Conservation (phyloP, 75 land plant genomes). For the Picea sitchensis region DNA sequence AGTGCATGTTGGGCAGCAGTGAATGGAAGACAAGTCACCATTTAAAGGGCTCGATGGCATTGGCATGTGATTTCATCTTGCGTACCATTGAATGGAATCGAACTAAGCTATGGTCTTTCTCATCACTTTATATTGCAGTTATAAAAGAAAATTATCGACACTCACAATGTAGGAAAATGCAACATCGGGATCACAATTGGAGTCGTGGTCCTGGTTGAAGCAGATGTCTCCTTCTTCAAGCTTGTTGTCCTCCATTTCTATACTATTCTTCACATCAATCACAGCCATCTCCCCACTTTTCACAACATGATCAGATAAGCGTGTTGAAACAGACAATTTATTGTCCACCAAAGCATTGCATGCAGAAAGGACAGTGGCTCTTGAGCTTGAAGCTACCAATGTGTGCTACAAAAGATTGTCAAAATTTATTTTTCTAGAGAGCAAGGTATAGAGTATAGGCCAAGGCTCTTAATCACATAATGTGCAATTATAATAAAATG, state of each 20-base stretch:
- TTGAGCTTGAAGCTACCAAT: slow-evolving; percentile 12
- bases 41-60: too few species aligned
- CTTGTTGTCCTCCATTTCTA: slow-evolving; percentile 58
- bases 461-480: neutral
- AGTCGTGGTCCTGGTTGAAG: slow-evolving; percentile 19
- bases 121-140: too few species aligned
- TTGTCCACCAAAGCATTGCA: slow-evolving; percentile 4
- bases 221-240: slow-evolving; percentile 88
- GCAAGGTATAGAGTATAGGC: neutral
- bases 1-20: too few species aligned
- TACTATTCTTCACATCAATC: neutral
- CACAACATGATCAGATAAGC: slow-evolving; percentile 4
- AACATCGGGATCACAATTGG: slow-evolving; percentile 54
- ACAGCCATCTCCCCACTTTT: slow-evolving; percentile 12
- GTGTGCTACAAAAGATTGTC: slow-evolving; percentile 23
- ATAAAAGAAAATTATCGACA: neutral
- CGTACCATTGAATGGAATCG: too few species aligned
- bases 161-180: slow-evolving; percentile 72
- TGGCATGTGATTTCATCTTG: too few species aligned
- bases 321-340: neutral
- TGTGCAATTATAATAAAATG: neutral
- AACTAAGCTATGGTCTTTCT: too few species aligned
- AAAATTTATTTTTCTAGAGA: neutral
- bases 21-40: too few species aligned
- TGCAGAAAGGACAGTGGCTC: slow-evolving; percentile 11